phyloP scores from a whole-genome alignment of 306 rosid genomes.

The Hylodesmum podocarpum region DNA sequence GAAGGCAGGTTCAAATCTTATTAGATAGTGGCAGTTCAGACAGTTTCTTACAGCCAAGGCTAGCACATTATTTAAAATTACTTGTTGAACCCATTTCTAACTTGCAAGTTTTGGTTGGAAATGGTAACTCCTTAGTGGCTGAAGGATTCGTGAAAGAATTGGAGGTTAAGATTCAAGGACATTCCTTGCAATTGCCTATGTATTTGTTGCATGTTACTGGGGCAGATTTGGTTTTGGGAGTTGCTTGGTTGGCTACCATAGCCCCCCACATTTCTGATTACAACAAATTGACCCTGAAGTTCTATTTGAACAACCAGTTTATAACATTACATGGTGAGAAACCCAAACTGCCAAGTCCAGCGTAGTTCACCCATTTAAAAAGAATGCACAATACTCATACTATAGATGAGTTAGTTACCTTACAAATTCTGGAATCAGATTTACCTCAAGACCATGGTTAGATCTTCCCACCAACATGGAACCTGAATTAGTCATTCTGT shows the following conservation, averaged over 20 bases:
- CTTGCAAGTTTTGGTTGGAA: background rate
- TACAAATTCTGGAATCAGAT: too few relatives aligned
- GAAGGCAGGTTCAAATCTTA: background rate
- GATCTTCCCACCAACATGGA: too few relatives aligned
- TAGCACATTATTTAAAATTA: background rate
- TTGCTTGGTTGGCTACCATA: background rate
- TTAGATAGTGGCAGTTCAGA: background rate
- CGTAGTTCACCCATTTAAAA: too few relatives aligned
- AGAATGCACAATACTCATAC: too few relatives aligned
- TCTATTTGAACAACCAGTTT: background rate
- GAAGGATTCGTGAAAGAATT: background rate
- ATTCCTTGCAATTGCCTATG: background rate
- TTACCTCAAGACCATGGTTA: too few relatives aligned
- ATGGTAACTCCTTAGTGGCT: background rate
- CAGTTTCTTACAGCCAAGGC: background rate
- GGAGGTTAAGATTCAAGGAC: background rate
- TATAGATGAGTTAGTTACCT: too few relatives aligned
- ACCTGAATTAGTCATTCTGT: too few relatives aligned
- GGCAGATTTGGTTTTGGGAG: background rate
- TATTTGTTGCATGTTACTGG: background rate
- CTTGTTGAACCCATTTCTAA: background rate
- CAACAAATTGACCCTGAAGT: background rate
- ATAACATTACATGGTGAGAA: background rate
- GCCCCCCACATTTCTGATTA: background rate
- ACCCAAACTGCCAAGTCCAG: too few relatives aligned